Evolutionary conservation across 202 grass and related monocot genomes (phyloP), one percentile per base, ranked within the genome.

Genomic region (Musa balbisiana): DNA sequence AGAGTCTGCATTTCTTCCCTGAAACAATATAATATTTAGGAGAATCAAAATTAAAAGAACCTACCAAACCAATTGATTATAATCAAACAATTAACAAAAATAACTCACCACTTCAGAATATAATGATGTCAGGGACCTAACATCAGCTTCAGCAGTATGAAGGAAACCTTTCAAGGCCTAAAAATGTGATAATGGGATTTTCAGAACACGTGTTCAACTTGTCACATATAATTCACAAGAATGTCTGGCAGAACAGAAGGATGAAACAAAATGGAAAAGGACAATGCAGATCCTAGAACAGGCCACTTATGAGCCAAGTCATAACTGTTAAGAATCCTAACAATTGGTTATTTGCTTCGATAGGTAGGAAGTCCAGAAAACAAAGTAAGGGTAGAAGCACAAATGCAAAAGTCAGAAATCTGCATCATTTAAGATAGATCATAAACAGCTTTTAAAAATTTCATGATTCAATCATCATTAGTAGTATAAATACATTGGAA

Each of bases 71-170:
- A 80, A 76, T 49, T 25, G n/a, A 51, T 43, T 43, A 6, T 51
- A 10, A 51, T 13, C 22, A 75, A 84, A 52, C 22, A 64, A 62
- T 69, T 77, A 74, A 20, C 78, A 13, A 19, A 12, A 24, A 72
- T 71, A 76, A 86, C 88, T 94, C 79, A 94, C 91, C 82, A 98
- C 94, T 89, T 98, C 91, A 60, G 94, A 85, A 85, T 98, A 98
- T 81, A 98, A 86, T 62, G 91, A 92, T 85, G 91, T 93, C 63
- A 98, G 83, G 74, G 85, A 92, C 77, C 94, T 91, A 80, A 94
- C 91, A 74, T 92, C 94, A 88, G 91, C 94, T 79, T 98, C 94
- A 66, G 91, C 91, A 62, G 88, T 85, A 51, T 98, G 91, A 74
- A 98, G 94, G 84, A 93, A 98, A 78, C 53, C 77, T 92, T 92